Base-by-base conservation (phyloP, 2,329 filamentous ascomycete genomes). In the Bipolaris cookei region DNA sequence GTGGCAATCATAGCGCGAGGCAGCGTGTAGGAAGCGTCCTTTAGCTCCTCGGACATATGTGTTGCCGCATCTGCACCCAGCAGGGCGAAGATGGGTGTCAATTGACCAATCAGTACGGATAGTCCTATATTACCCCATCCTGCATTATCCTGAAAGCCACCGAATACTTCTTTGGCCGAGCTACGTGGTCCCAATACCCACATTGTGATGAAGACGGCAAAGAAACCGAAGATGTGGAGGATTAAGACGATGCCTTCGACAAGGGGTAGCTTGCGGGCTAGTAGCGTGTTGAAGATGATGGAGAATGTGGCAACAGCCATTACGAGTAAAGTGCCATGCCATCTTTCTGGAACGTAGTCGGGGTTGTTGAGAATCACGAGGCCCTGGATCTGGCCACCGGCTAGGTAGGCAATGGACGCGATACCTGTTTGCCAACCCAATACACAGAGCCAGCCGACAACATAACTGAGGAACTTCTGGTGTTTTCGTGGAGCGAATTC, bases 321-420 rank as follows among this genome's bases (percentile, higher is more conserved):
- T 50, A 79, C 74, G 1, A 84, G 62, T 1, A 84, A 72, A 0
- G 82, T 84, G 1, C 75, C 78, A 47, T 85, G 82, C 81, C 81
- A 84, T 46, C 72, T 56, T 49, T 81, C 59, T 0, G 72, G 64
- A 0, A 69, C 54, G 58, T 82, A 81, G 16, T 54, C 43, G 1
- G 62, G 41, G 32, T 80, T 68, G 45, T 78, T 81, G 18, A 83
- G 66, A 38, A 71, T 63, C n/a, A 74, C 61, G 3, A 76, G 64
- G 0, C 72, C 72, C 60, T 74, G 68, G 21, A 74, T 68, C 47
- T 72, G 65, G 6, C 64, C 66, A n/a, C 64, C 68, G 13, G 66
- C 64, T 1, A 74, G 60, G 49, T 70, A 77, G 4, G 64, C 66
- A 14, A 67, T 65, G 10, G 67, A 66, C 1, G 75, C 76, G 58